A percentile compares a stretch with the other conserved stretches of the same genome.
These are phyloP conservation scores for Musa balbisiana DNA, from an alignment of 202 grass and related monocot genomes.

Conservation along the genomic window DNA sequence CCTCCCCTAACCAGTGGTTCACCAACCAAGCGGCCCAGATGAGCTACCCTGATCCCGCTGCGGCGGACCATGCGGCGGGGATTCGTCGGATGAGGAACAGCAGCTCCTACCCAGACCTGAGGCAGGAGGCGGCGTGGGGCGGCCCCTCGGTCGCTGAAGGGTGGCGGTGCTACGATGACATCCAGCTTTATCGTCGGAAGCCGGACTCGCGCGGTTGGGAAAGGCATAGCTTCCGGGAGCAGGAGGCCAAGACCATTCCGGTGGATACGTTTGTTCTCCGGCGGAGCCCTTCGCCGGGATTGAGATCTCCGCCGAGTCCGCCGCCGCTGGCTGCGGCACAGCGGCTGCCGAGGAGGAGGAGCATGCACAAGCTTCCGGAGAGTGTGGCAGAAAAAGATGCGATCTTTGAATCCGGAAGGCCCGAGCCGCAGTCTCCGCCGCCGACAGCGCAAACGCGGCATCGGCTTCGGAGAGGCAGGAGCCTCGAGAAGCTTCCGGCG, in stretches of 20 bases:
- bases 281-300: conserved; percentile 7
- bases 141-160: conserved; percentile 28
- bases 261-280: conserved; percentile 55
- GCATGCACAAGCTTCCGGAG: conserved; percentile 33
- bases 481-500: conserved; percentile 21
- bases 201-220: conserved; percentile 33
- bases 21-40: not conserved
- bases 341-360: conserved; percentile 30
- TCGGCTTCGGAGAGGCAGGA: conserved; percentile 22
- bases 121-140: conserved; percentile 36
- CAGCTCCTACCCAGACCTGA: conserved; percentile 77
- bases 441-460: not conserved
- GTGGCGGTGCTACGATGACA: conserved; percentile 67
- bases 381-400: conserved; percentile 15
- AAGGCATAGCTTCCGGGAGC: conserved; percentile 14
- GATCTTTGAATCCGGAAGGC: conserved; percentile 1
- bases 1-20: not conserved
- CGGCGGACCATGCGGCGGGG: conserved; percentile 9
- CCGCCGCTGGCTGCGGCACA: conserved; percentile 10
- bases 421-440: not conserved
- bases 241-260: conserved; percentile 43
- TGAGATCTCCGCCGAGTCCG: conserved; percentile 7
- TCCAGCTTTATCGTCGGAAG: conserved; percentile 39
- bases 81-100: conserved; percentile 72
- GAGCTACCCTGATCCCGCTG: not conserved